phyloP scores from a whole-genome alignment of 2,329 filamentous ascomycete genomes.

The Ceratocystis cubensis region DNA sequence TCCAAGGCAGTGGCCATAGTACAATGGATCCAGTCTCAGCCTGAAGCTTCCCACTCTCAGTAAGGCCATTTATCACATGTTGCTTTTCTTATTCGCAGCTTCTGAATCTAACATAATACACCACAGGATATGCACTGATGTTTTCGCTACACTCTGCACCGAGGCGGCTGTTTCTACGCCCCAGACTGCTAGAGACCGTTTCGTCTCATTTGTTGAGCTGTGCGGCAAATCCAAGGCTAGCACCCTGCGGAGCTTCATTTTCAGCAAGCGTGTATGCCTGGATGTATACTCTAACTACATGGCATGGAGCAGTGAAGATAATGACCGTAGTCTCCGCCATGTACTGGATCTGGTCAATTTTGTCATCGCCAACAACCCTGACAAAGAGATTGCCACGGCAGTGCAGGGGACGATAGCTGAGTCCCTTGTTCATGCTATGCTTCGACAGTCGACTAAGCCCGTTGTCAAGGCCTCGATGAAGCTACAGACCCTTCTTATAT shows the following conservation, averaged over 20 bases:
- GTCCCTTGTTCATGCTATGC: slow-evolving; percentile 46
- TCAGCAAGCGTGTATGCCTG: slow-evolving; percentile 36
- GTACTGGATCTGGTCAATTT: slow-evolving; percentile 46
- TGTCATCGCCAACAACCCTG: slow-evolving; percentile 40
- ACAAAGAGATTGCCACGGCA: slow-evolving; percentile 28
- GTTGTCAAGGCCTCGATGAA: slow-evolving; percentile 59
- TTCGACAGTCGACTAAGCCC: slow-evolving; percentile 47
- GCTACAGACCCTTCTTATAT: slow-evolving; percentile 51
- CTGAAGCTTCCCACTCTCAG: slow-evolving; percentile 17
- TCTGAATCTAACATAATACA: slow-evolving; percentile 4
- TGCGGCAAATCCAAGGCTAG: slow-evolving; percentile 39
- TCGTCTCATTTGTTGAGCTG: slow-evolving; percentile 42
- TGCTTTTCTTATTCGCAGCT: background rate
- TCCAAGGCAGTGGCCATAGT: slow-evolving; percentile 19
- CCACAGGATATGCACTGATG: slow-evolving; percentile 30
- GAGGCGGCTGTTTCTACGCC: slow-evolving; percentile 17
- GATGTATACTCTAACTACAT: slow-evolving; percentile 50
- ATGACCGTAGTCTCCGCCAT: slow-evolving; percentile 50
- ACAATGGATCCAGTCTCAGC: slow-evolving; percentile 22
- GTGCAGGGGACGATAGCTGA: slow-evolving; percentile 38
- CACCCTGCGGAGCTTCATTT: slow-evolving; percentile 38
- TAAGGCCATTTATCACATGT: background rate
- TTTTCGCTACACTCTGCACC: slow-evolving; percentile 44
- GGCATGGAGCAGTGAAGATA: slow-evolving; percentile 55
- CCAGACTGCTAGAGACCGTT: slow-evolving; percentile 17